phyloP scores from a whole-genome alignment of 331 rosid genomes.

The Spiraea crenata region DNA sequence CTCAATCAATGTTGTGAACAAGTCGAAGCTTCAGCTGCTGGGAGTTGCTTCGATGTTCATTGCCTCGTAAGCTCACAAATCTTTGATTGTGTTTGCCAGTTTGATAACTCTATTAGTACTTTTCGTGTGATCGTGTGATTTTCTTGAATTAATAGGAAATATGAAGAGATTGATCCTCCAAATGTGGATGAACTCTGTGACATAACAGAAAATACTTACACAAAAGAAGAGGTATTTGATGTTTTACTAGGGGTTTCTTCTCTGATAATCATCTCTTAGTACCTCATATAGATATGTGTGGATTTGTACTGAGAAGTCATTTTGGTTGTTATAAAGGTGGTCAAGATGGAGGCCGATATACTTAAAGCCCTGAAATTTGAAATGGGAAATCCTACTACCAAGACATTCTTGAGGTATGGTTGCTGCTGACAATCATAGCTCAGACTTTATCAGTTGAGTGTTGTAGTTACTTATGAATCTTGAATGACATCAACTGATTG shows the following conservation, averaged over 20 bases:
- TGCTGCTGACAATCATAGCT: background rate
- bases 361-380: constrained; percentile 64
- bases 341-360: constrained; percentile 64
- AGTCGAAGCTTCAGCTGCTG: constrained; percentile 40
- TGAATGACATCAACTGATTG: constrained; percentile 15
- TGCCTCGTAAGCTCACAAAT: constrained; percentile 37
- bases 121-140: background rate
- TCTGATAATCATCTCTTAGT: background rate
- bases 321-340: constrained; percentile 37
- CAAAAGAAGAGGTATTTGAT: constrained; percentile 37
- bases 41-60: constrained; percentile 46
- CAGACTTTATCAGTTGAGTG: background rate
- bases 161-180: constrained; percentile 49
- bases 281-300: background rate
- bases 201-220: constrained; percentile 42
- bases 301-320: background rate
- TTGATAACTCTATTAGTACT: background rate
- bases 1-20: constrained; percentile 19
- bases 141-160: constrained; percentile 29
- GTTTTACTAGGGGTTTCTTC: background rate
- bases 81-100: background rate
- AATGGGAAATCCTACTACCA: constrained; percentile 64
- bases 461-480: background rate
- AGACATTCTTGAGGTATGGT: constrained; percentile 59
- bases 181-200: constrained; percentile 43